Percentiles rank a stretch among this genome's conserved stretches.
Evolutionary conservation across 2,329 filamentous ascomycete species (phyloP).

Genomic region (Bipolaris victoriae): DNA sequence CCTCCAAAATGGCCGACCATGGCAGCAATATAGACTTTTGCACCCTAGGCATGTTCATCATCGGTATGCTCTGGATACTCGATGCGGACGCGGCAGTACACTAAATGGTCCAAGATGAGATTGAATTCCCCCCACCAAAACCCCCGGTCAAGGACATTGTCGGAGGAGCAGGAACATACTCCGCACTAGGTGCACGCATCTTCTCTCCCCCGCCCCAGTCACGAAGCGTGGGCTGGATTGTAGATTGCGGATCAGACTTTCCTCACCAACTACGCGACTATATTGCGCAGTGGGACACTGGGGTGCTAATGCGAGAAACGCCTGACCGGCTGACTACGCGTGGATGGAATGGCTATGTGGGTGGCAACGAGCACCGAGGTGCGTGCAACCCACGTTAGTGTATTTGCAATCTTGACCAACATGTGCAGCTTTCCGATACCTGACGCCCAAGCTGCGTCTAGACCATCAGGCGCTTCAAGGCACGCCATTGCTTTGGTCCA

Average conservation of each 20-base stretch:
- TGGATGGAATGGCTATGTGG: constrained; percentile 86
- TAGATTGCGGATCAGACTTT: constrained; percentile 90
- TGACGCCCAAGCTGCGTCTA: constrained; percentile 83
- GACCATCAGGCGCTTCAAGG: constrained; percentile 72
- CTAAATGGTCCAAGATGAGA: constrained; percentile 71
- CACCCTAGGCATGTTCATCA: constrained; percentile 69
- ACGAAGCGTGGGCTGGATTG: constrained; percentile 80
- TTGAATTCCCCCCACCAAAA: constrained; percentile 77
- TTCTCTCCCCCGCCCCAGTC: constrained; percentile 74
- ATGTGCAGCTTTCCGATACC: constrained; percentile 74
- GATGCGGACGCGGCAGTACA: constrained; percentile 14
- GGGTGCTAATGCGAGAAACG: constrained; percentile 71
- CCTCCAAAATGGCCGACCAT: constrained; percentile 17
- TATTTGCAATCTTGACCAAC: background rate
- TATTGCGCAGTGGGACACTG: constrained; percentile 78
- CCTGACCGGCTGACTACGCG: constrained; percentile 77
- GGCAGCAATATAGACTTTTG: constrained; percentile 58
- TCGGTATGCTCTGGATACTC: constrained; percentile 53
- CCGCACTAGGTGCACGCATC: constrained; percentile 85
- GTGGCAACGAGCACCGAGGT: constrained; percentile 69
- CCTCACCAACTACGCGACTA: constrained; percentile 67
- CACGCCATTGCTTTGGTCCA: constrained; percentile 68
- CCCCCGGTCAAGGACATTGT: constrained; percentile 75
- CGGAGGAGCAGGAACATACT: constrained; percentile 88
- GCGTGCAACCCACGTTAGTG: background rate